These are phyloP conservation scores for Dendryphion nanum DNA, from an alignment of 2,329 filamentous ascomycete genomes.

Conservation along the genomic window DNA sequence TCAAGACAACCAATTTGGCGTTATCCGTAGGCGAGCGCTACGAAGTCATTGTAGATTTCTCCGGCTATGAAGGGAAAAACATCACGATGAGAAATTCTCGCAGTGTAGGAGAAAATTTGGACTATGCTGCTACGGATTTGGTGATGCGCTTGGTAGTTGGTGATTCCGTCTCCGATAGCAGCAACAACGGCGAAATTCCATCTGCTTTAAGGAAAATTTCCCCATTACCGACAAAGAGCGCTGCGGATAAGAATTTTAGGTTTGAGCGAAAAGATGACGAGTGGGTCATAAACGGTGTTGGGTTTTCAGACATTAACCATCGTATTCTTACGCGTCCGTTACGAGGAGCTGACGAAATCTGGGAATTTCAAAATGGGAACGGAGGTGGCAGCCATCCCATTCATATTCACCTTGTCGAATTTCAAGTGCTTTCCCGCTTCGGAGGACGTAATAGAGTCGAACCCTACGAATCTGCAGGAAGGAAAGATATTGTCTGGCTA, in stretches of 20 bases:
- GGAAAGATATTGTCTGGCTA: conserved; percentile 60
- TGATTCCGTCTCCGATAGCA: conserved; percentile 17
- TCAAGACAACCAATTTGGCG: conserved; percentile 42
- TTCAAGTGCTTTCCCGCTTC: conserved; percentile 52
- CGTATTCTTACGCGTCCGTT: conserved; percentile 33
- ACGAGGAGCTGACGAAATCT: conserved; percentile 37
- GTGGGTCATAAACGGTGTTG: conserved; percentile 37
- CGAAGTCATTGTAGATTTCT: conserved; percentile 59
- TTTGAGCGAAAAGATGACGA: conserved; percentile 25
- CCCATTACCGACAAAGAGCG: conserved; percentile 18
- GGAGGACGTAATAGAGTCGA: conserved; percentile 44
- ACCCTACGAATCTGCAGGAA: conserved; percentile 54
- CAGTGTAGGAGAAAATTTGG: conserved; percentile 45
- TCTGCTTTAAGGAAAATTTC: conserved; percentile 22
- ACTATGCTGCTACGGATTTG: conserved; percentile 48
- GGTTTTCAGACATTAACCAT: conserved; percentile 31
- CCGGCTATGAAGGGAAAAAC: conserved; percentile 48
- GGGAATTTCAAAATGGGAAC: conserved; percentile 45
- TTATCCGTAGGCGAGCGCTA: conserved; percentile 59
- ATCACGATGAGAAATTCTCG: conserved; percentile 47
- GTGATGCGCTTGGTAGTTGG: conserved; percentile 48
- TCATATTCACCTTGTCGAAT: conserved; percentile 61
- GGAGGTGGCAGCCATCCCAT: conserved; percentile 54
- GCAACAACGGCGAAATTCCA: conserved; percentile 28
- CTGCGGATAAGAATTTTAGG: conserved; percentile 25